A percentile compares a stretch with the other conserved stretches of the same genome.
phyloP scores from a whole-genome alignment of 2,329 filamentous ascomycete species.

The Clarireedia hainanense region DNA sequence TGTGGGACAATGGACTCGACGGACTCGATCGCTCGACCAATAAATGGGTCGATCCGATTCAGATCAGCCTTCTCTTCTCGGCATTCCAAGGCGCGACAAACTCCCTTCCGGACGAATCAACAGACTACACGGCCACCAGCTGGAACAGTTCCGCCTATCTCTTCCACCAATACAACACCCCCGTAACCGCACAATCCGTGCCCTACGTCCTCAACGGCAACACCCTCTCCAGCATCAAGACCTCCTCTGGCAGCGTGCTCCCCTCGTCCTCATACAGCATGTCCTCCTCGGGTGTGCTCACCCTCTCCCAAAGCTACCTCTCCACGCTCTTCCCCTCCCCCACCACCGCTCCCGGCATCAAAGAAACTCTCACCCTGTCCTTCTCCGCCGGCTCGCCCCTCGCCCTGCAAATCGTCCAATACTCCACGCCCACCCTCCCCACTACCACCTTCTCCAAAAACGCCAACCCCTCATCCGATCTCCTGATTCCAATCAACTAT shows the following conservation, averaged over 20 bases:
- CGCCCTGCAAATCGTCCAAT: conserved; percentile 43
- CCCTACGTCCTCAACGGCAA: conserved; percentile 49
- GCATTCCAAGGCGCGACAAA: conserved; percentile 38
- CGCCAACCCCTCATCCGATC: conserved; percentile 10
- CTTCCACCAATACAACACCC: conserved; percentile 42
- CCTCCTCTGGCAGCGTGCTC: conserved; percentile 32
- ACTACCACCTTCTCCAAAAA: conserved; percentile 11
- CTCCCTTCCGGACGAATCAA: conserved; percentile 44
- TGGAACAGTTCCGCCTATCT: conserved; percentile 47
- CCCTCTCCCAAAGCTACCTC: conserved; percentile 41
- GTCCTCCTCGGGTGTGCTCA: conserved; percentile 36
- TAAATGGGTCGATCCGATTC: conserved; percentile 43
- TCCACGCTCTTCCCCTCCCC: conserved; percentile 34
- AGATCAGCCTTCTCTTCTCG: conserved; percentile 39
- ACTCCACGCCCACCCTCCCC: conserved; percentile 35
- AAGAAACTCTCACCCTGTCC: conserved; percentile 42
- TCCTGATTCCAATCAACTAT: conserved; percentile 45
- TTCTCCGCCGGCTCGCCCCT: conserved; percentile 45
- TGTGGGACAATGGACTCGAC: conserved; percentile 55
- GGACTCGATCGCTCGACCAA: conserved; percentile 42
- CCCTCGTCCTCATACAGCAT: conserved; percentile 39
- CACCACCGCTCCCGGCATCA: conserved; percentile 36
- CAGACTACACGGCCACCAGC: conserved; percentile 36
- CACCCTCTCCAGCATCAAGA: conserved; percentile 35
- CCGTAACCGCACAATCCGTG: conserved; percentile 36